Conservation (phyloP, 495 filamentous ascomycete species). For the Wilcoxina mikolae region DNA sequence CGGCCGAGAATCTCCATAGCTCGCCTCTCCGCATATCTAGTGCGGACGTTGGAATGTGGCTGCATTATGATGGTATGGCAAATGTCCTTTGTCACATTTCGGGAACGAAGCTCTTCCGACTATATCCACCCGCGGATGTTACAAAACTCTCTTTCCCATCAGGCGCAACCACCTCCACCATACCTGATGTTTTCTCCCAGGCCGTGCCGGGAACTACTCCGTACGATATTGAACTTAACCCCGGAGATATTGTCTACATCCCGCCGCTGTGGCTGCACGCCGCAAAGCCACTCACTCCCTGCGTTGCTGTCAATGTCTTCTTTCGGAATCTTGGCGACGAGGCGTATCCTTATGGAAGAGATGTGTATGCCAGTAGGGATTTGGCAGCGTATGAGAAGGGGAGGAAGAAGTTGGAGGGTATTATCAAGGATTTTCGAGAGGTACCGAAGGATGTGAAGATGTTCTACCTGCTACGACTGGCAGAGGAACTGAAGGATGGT, state of each 20-base stretch:
- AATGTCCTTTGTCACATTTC: conserved; percentile 72
- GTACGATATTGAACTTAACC: conserved; percentile 46
- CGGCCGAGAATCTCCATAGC: conserved; percentile 52
- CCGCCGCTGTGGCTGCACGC: conserved; percentile 75
- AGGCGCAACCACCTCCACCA: conserved; percentile 62
- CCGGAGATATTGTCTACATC: conserved; percentile 66
- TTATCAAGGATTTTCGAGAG: conserved; percentile 50
- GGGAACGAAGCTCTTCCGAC: conserved; percentile 53
- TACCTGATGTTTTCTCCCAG: conserved; percentile 47
- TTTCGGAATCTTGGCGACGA: conserved; percentile 35
- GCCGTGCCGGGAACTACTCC: conserved; percentile 43
- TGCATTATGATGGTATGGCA: conserved; percentile 87
- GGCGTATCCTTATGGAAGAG: conserved; percentile 54
- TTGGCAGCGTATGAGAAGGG: conserved; percentile 71
- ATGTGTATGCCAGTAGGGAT: conserved; percentile 83
- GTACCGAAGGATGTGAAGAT: conserved; percentile 49
- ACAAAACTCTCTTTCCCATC: conserved; percentile 51
- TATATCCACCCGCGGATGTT: conserved; percentile 69
- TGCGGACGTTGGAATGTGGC: conserved; percentile 65
- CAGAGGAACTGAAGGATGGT: conserved; percentile 43
- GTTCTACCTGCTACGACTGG: conserved; percentile 66
- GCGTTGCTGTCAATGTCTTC: conserved; percentile 73
- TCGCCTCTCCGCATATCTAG: conserved; percentile 69
- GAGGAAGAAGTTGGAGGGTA: conserved; percentile 52
- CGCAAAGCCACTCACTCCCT: conserved; percentile 44